These are phyloP conservation scores for Pleurotus giganteus DNA, from an alignment of 768 basidiomycete species.

Conservation along the genomic window DNA sequence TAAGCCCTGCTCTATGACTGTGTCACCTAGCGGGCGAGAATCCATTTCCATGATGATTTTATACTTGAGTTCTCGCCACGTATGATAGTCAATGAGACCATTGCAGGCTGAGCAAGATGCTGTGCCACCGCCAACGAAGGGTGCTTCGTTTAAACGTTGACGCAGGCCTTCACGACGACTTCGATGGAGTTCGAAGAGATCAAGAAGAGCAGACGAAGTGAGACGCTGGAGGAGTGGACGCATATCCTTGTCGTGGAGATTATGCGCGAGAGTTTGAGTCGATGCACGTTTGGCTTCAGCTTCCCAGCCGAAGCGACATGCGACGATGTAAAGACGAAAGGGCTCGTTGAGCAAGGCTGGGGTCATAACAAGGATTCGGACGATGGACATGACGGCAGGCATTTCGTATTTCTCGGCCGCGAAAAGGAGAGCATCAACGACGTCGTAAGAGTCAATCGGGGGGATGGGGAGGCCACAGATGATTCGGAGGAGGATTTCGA, in stretches of 20 bases:
- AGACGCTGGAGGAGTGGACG: conserved; percentile 46
- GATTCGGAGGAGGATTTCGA: conserved; percentile 60
- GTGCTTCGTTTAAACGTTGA: conserved; percentile 49
- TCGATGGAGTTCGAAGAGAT: conserved; percentile 55
- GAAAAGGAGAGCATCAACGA: conserved; percentile 54
- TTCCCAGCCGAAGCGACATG: conserved; percentile 59
- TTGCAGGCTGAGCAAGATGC: conserved; percentile 55
- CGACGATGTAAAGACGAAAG: conserved; percentile 51
- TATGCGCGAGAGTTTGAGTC: conserved; percentile 48
- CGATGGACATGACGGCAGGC: conserved; percentile 58
- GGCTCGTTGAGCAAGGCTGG: conserved; percentile 48
- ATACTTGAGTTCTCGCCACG: conserved; percentile 65
- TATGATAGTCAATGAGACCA: conserved; percentile 48
- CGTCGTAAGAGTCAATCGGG: conserved; percentile 46
- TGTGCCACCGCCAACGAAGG: conserved; percentile 48
- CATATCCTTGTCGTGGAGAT: conserved; percentile 46
- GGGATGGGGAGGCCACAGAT: conserved; percentile 56
- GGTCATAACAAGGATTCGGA: conserved; percentile 56
- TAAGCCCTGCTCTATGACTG: conserved; percentile 46
- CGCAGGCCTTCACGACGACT: conserved; percentile 47
- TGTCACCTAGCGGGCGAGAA: conserved; percentile 55
- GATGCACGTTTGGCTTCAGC: conserved; percentile 56
- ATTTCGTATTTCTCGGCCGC: conserved; percentile 73
- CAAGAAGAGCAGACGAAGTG: conserved; percentile 48
- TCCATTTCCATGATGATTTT: conserved; percentile 59